These are phyloP conservation scores for Chamaecrista fasciculata DNA, from an alignment of 306 rosid species.

Conservation along the genomic window DNA sequence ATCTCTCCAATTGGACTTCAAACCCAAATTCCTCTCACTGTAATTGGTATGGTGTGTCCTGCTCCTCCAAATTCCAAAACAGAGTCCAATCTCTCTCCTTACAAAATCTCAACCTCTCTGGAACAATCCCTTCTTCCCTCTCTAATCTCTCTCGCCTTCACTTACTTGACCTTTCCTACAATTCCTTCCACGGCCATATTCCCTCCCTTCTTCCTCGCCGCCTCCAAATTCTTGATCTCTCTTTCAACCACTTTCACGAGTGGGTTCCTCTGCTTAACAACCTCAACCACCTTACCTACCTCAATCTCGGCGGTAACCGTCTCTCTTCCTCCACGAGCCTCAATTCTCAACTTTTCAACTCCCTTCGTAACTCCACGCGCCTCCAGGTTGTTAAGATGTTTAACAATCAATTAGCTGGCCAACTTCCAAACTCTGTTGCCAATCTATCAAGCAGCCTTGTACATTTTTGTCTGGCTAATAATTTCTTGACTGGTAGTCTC, in stretches of 20 bases:
- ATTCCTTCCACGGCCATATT: constrained; percentile 33
- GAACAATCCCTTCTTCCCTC: constrained; percentile 24
- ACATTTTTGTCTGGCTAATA: no score
- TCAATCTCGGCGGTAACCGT: constrained; percentile 12
- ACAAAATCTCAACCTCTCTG: constrained; percentile 25
- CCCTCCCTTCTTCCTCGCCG: constrained; percentile 1
- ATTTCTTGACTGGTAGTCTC: no score
- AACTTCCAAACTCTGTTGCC: constrained; percentile 32
- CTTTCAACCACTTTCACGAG: constrained; percentile 26
- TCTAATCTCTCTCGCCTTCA: constrained; percentile 33
- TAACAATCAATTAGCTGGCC: constrained; percentile 31
- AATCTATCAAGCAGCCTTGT: constrained; percentile 14
- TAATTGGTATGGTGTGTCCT: not conserved
- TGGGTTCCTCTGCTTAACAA: constrained; percentile 27
- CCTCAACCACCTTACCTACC: constrained; percentile 18
- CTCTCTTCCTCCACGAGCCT: constrained; percentile 28
- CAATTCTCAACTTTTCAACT: constrained; percentile 31
- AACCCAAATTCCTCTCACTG: not conserved
- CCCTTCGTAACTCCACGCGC: constrained; percentile 31
- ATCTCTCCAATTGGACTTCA: not conserved
- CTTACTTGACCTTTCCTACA: constrained; percentile 30
- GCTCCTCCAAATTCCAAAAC: constrained; percentile 30
- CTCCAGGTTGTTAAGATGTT: constrained; percentile 17
- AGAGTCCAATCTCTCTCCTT: constrained; percentile 34
- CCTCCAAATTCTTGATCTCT: constrained; percentile 24